Evolutionary conservation across 1,284 basidiomycete genomes (phyloP), one percentile per base, ranked within the genome.

Genomic region (Grifola frondosa): DNA sequence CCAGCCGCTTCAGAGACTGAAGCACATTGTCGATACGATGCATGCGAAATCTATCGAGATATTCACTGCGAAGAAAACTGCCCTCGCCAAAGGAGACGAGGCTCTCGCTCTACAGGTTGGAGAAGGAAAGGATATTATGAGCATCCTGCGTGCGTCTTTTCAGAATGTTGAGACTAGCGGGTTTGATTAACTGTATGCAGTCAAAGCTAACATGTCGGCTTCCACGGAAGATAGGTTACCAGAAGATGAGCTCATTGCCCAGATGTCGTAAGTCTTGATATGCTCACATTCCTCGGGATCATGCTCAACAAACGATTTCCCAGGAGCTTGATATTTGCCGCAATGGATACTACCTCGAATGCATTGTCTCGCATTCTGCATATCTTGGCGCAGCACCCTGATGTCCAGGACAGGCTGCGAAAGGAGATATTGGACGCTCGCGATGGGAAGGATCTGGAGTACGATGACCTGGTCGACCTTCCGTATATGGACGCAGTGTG

Each of bases 81-180:
- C 54, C 11, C 20, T 58, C 12, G 22, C 33, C 16, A 26, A 33
- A 2, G 53, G 50, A 2, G 52, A 54, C 30, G 50, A 53, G 13
- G 53, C 30, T 6, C 21, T 49, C 12, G 44, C 46, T 30, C 32
- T 44, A 17, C 44, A 57, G 21, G 22, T 59, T 13, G 42, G 38
- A 5, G 49, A 58, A 19, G 55, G 48, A 8, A 53, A 54, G 45
- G 56, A 58, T 36, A 39, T 58, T n/a, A 58, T 60, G 56, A 57
- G 48, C 28, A 46, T 60, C 8, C 29, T 60, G 6, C 28, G 56
- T 56, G 29, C 2, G 56, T 50, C 11, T 3, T 25, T 8, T 25
- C 24, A 7, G 8, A n/a, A 6, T 22, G 20, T 10, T 9, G 28
- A n/a, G 1, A 13, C 2, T 13, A 10, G 26, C 26, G n/a, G 10